Conservation (phyloP, 1,139 yeast genomes). For the Zygoascus hellenicus region DNA sequence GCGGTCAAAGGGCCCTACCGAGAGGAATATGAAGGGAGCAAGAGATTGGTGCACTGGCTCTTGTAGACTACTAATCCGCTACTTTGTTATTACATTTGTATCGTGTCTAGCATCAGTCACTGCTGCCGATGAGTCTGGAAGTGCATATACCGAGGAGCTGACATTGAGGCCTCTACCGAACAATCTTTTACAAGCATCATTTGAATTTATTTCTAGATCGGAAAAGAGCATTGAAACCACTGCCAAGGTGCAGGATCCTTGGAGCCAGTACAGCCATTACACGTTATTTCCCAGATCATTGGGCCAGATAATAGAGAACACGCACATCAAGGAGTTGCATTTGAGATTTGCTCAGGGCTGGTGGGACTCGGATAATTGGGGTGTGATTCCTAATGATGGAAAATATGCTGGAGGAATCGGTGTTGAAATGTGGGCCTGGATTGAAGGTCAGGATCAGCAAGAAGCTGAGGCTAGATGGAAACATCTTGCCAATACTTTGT, state of each 20-base stretch:
- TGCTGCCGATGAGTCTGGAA: too few relatives aligned
- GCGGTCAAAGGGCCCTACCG: too few relatives aligned
- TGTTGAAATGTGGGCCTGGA: constrained; percentile 84
- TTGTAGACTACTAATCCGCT: too few relatives aligned
- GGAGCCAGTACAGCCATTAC: constrained; percentile 47
- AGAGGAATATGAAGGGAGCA: too few relatives aligned
- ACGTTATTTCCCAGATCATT: constrained; percentile 73
- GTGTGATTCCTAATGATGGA: constrained; percentile 71
- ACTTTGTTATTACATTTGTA: too few relatives aligned
- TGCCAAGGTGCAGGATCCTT: constrained; percentile 20
- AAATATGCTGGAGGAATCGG: constrained; percentile 84
- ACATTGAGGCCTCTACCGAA: constrained; percentile 63
- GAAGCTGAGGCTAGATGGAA: constrained; percentile 67
- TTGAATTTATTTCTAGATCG: constrained; percentile 60
- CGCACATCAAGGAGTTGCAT: constrained; percentile 71
- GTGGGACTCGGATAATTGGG: constrained; percentile 93
- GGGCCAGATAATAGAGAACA: constrained; percentile 65
- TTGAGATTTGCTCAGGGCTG: constrained; percentile 88
- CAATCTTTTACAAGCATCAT: constrained; percentile 61
- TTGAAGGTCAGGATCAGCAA: constrained; percentile 52
- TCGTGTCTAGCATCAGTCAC: too few relatives aligned
- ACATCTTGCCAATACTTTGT: constrained; percentile 63
- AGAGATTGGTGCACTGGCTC: too few relatives aligned
- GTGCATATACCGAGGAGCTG: constrained; percentile 51
- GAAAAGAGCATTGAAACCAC: constrained; percentile 33